These are phyloP conservation scores for Haplosporangium sp. DNA, from an alignment of 371 early-diverging fungal species.

Conservation along the genomic window DNA sequence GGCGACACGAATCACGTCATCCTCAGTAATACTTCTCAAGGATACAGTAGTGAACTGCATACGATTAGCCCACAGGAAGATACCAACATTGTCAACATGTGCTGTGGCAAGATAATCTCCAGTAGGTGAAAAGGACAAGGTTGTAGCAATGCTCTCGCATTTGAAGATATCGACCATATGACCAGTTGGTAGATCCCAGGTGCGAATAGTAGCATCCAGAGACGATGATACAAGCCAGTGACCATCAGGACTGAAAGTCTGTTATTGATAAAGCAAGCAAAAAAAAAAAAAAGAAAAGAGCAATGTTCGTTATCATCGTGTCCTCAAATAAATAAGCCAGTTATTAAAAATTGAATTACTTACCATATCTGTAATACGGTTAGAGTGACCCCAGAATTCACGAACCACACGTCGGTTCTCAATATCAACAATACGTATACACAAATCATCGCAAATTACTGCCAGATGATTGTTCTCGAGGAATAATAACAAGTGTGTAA, in stretches of 20 bases:
- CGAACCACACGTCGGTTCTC: slow-evolving; percentile 86
- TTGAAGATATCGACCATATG: slow-evolving; percentile 87
- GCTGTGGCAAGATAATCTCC: slow-evolving; percentile 94
- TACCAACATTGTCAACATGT: slow-evolving; percentile 91
- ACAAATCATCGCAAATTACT: slow-evolving; percentile 85
- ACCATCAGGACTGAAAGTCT: slow-evolving; percentile 92
- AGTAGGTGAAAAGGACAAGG: slow-evolving; percentile 87
- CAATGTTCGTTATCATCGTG: not conserved
- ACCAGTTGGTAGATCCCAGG: slow-evolving; percentile 96
- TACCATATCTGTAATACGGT: slow-evolving; percentile 86
- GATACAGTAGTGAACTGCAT: slow-evolving; percentile 78
- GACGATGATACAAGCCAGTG: slow-evolving; percentile 91
- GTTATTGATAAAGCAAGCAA: not conserved
- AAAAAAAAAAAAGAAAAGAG: not conserved
- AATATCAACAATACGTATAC: slow-evolving; percentile 87
- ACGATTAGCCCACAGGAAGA: slow-evolving; percentile 93
- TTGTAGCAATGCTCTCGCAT: slow-evolving; percentile 82
- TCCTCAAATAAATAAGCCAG: not conserved
- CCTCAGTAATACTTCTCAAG: slow-evolving; percentile 72
- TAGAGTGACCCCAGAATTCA: slow-evolving; percentile 89
- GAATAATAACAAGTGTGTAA: slow-evolving; percentile 74
- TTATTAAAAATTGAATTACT: slow-evolving; percentile 2
- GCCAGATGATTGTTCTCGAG: slow-evolving; percentile 85
- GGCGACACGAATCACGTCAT: slow-evolving; percentile 61
- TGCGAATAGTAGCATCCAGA: slow-evolving; percentile 88